Percentiles rank a stretch among this genome's conserved stretches.
phyloP scores from a whole-genome alignment of 225 moss, liverwort and hornwort species.

The Polytrichum commune region DNA sequence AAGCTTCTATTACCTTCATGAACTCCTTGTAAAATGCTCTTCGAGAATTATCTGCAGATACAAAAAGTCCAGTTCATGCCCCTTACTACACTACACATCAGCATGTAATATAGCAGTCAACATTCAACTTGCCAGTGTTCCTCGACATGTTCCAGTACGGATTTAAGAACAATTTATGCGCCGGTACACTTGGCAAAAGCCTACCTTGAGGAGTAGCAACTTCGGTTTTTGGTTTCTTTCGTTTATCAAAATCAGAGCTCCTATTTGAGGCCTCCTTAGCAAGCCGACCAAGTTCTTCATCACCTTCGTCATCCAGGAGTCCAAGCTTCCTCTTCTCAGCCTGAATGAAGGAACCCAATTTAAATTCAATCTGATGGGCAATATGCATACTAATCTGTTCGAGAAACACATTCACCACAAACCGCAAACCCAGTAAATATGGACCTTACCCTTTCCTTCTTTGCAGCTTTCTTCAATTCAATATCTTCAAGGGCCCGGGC shows the following conservation, averaged over 20 bases:
- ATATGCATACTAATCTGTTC: not conserved
- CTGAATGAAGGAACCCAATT: slow-evolving; percentile 19
- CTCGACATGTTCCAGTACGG: too few relatives aligned
- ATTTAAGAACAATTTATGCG: too few relatives aligned
- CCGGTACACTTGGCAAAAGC: not conserved
- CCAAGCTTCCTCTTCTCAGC: slow-evolving; percentile 77
- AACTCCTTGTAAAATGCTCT: slow-evolving; percentile 75
- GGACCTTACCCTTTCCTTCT: slow-evolving; percentile 72
- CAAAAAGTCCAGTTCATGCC: too few relatives aligned
- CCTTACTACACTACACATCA: too few relatives aligned
- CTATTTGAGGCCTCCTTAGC: slow-evolving; percentile 50
- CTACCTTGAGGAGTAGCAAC: slow-evolving; percentile 33
- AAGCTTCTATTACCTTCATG: slow-evolving; percentile 83
- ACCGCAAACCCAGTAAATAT: not conserved
- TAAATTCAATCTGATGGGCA: too few relatives aligned
- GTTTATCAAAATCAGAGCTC: slow-evolving; percentile 55
- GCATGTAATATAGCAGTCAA: too few relatives aligned
- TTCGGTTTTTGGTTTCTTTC: slow-evolving; percentile 43
- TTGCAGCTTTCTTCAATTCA: slow-evolving; percentile 77
- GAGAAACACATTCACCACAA: not conserved
- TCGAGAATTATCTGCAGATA: slow-evolving; percentile 67
- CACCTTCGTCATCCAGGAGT: slow-evolving; percentile 61
- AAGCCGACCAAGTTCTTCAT: slow-evolving; percentile 53
- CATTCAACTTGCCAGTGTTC: too few relatives aligned
- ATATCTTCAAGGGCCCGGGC: slow-evolving; percentile 72